Evolutionary conservation across 1,284 basidiomycete genomes (phyloP).

Genomic region (Trametes pubescens): DNA sequence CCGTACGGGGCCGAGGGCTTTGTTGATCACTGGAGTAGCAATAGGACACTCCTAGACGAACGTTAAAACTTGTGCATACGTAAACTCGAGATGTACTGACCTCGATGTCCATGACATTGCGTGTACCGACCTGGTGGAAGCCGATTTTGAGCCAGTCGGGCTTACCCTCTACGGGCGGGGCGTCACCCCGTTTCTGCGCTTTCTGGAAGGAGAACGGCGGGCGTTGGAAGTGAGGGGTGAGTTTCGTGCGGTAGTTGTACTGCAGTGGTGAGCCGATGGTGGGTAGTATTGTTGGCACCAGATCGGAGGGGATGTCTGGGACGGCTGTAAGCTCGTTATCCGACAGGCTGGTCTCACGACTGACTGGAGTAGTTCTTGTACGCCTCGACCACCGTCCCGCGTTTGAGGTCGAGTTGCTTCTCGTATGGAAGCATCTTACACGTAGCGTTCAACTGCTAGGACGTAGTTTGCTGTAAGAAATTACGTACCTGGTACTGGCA

Average conservation of each 20-base stretch:
- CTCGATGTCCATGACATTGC: slow-evolving; percentile 92
- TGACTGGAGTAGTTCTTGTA: slow-evolving; percentile 82
- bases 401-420: slow-evolving; percentile 87
- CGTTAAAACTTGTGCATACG: not conserved
- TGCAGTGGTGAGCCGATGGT: slow-evolving; percentile 90
- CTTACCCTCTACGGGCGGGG: slow-evolving; percentile 40
- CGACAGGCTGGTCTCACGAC: slow-evolving; percentile 20
- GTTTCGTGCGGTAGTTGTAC: slow-evolving; percentile 95
- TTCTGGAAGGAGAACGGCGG: slow-evolving; percentile 65
- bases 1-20: slow-evolving; percentile 69
- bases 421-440: slow-evolving; percentile 87
- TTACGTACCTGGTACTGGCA: slow-evolving; percentile 76
- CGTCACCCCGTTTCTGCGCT: slow-evolving; percentile 37
- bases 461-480: not conserved
- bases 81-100: slow-evolving; percentile 51
- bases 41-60: slow-evolving; percentile 87
- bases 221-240: slow-evolving; percentile 95
- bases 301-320: slow-evolving; percentile 61
- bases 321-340: not conserved
- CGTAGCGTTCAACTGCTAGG: not conserved
- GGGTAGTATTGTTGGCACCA: slow-evolving; percentile 73
- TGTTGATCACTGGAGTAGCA: slow-evolving; percentile 85
- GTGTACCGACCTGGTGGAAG: slow-evolving; percentile 85
- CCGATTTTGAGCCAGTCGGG: slow-evolving; percentile 85
- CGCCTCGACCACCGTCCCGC: slow-evolving; percentile 87